phyloP scores from a whole-genome alignment of 2,329 filamentous ascomycete species.

The Xylaria digitata region DNA sequence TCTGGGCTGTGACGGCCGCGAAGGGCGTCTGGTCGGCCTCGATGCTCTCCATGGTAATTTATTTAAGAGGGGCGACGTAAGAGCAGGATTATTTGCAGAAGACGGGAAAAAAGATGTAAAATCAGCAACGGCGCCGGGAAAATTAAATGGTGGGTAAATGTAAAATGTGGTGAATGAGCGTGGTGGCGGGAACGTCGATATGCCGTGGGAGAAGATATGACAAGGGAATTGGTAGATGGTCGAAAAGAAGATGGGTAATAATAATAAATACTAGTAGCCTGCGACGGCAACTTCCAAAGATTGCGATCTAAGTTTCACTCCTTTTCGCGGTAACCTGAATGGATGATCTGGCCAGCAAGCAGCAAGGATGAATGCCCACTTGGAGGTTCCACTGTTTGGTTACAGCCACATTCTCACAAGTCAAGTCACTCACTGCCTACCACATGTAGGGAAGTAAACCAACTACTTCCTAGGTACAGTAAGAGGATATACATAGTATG shows the following conservation, averaged over 20 bases:
- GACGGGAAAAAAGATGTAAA: constrained; percentile 1
- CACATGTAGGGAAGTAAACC: no score
- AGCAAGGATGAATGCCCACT: constrained; percentile 16
- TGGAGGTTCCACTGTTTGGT: not conserved
- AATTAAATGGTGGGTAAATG: constrained; percentile 18
- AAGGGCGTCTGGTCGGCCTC: constrained; percentile 94
- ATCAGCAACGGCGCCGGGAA: constrained; percentile 8
- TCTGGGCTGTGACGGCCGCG: constrained; percentile 87
- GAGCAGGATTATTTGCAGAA: not conserved
- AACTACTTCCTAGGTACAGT: no score
- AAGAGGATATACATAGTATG: no score
- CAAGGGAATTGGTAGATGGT: constrained; percentile 23
- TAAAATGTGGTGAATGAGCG: constrained; percentile 36
- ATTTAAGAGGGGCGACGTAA: constrained; percentile 28
- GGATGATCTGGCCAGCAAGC: constrained; percentile 38
- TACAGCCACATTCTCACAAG: not conserved
- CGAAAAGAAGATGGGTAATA: constrained; percentile 26
- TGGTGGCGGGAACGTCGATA: constrained; percentile 29
- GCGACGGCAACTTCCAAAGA: constrained; percentile 25
- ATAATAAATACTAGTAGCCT: constrained; percentile 5
- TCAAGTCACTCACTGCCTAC: not conserved
- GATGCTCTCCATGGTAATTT: constrained; percentile 77
- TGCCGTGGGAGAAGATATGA: constrained; percentile 24
- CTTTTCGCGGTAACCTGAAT: constrained; percentile 28
- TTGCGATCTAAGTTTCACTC: constrained; percentile 35